Base-by-base conservation (phyloP, 2,329 filamentous ascomycete species). In the Hawksworthiomyces lignivorus region DNA sequence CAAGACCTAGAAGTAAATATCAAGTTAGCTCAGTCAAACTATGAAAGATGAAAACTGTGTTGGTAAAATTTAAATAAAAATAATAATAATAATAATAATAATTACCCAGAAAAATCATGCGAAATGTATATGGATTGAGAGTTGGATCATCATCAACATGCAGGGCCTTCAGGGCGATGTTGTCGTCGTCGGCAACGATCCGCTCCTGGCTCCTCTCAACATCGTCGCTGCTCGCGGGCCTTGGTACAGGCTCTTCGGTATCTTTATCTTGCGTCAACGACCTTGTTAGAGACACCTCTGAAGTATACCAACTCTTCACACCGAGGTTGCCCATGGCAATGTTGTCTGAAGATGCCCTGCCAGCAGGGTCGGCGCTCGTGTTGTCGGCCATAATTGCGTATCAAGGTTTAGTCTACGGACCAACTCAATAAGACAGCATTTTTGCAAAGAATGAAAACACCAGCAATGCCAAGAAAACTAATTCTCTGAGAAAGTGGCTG, bases 1-100 rank as follows among this genome's bases (percentile, higher is more conserved):
- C 60, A 28, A 61, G 43, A 10, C 61, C 57, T 57, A 39, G 35
- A 17, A 9, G 11, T 24, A 10, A 28, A 17, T 10, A 8, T 8
- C 20, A 27, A 32, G n/a, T n/a, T n/a, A n/a, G n/a, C n/a, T n/a
- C n/a, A n/a, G n/a, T n/a, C n/a, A n/a, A n/a, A n/a, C n/a, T n/a
- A n/a, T n/a, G n/a, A n/a, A n/a, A n/a, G n/a, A n/a, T n/a, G n/a
- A n/a, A n/a, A n/a, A n/a, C 2, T 26, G 2, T 26, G 24, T 26
- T 26, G 24, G 32, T 28, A 14, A 28, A 9, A 33, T 21, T 20
- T 31, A 39, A 42, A 14, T 18, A 15, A 7, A 35, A 29, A 17
- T 17, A 7, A 5, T n/a, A 15, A 14, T 9, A 10, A 21, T 14
- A 4, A 27, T 11, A 5, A 24, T 5, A 10, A 7, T 20, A 12